phyloP scores from a whole-genome alignment of 306 rosid genomes.

The Fagus sylvatica region DNA sequence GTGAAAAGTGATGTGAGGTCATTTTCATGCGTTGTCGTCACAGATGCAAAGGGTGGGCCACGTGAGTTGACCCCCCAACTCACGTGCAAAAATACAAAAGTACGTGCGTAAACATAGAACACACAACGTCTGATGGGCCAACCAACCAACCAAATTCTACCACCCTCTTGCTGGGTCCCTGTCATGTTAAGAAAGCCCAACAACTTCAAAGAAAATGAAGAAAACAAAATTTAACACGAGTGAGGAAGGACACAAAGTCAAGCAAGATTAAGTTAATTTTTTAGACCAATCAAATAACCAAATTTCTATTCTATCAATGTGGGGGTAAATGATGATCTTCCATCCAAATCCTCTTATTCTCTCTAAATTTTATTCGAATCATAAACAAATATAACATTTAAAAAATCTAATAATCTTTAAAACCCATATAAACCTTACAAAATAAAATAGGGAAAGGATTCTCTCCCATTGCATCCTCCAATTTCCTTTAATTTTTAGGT shows the following conservation, averaged over 20 bases:
- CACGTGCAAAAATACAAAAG: conserved; percentile 50
- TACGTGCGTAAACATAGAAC: not conserved
- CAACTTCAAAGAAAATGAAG: not conserved
- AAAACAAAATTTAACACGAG: not conserved
- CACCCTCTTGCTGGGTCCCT: not conserved
- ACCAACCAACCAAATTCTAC: conserved; percentile 1
- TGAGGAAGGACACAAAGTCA: not conserved
- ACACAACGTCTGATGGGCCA: not conserved
- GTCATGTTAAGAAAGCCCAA: not conserved
- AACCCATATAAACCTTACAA: too few relatives aligned
- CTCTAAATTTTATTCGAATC: too few relatives aligned
- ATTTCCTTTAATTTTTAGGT: too few relatives aligned
- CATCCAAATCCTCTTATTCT: too few relatives aligned
- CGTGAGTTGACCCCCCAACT: conserved; percentile 45
- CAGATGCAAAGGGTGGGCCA: conserved; percentile 41
- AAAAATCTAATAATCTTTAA: too few relatives aligned
- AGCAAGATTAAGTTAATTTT: not conserved
- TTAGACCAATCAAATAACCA: not conserved
- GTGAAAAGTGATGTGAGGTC: conserved; percentile 38
- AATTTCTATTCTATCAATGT: not conserved
- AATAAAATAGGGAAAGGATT: too few relatives aligned
- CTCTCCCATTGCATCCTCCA: too few relatives aligned
- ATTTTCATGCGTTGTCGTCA: conserved; percentile 26
- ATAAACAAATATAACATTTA: too few relatives aligned
- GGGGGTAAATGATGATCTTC: too few relatives aligned